These are phyloP conservation scores for Monilinia polystroma DNA, from an alignment of 2,329 filamentous ascomycete genomes.

Conservation along the genomic window DNA sequence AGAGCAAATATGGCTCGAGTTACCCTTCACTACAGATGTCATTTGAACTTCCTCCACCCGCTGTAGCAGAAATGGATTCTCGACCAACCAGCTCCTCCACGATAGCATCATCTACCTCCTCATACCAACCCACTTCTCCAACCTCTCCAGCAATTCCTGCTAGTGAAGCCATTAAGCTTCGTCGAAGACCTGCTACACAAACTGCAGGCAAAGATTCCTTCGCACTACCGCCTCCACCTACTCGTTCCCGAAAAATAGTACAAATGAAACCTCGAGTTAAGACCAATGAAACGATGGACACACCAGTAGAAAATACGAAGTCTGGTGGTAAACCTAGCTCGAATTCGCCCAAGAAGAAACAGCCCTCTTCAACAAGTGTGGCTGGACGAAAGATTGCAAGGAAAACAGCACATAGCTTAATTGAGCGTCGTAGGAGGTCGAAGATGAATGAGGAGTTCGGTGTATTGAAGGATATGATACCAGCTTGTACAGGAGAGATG, in stretches of 20 bases:
- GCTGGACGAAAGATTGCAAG: conserved; percentile 92
- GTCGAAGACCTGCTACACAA: conserved; percentile 49
- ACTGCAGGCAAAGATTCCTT: conserved; percentile 59
- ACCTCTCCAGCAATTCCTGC: conserved; percentile 43
- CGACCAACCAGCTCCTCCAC: conserved; percentile 47
- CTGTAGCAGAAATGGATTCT: conserved; percentile 54
- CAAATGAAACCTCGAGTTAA: conserved; percentile 80
- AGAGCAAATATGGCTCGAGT: conserved; percentile 65
- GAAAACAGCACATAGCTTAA: conserved; percentile 94
- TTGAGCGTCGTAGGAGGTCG: conserved; percentile 82
- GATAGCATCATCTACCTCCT: conserved; percentile 50
- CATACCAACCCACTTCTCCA: conserved; percentile 48
- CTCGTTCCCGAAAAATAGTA: conserved; percentile 90
- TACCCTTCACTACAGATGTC: conserved; percentile 63
- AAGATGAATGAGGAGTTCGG: conserved; percentile 99
- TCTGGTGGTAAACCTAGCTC: conserved; percentile 28
- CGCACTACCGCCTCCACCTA: conserved; percentile 86
- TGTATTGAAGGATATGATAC: conserved; percentile 91
- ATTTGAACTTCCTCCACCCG: conserved; percentile 76
- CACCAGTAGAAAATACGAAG: conserved; percentile 27
- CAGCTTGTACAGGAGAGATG: conserved; percentile 95
- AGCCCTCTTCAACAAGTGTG: conserved; percentile 71
- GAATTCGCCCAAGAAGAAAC: conserved; percentile 65
- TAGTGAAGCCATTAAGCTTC: conserved; percentile 44
- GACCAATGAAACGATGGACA: conserved; percentile 39